Percentiles rank a stretch among this genome's conserved stretches.
Conservation (phyloP, 2,329 filamentous ascomycete species). For the Fusarium praegraminearum region DNA sequence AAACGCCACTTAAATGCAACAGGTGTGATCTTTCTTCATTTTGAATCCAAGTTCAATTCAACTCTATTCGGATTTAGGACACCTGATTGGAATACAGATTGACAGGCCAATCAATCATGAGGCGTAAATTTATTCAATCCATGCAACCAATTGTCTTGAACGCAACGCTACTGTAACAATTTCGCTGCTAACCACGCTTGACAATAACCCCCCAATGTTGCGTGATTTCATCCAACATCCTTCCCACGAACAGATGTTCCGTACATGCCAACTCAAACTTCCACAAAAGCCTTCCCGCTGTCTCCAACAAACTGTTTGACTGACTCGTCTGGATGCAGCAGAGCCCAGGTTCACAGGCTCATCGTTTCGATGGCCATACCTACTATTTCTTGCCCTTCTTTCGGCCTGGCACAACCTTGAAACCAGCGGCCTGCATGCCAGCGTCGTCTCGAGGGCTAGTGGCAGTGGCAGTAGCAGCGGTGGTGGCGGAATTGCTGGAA, state of each 20-base stretch:
- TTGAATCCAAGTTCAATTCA: neutral
- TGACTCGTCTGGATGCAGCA: neutral
- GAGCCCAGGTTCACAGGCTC: slow-evolving; percentile 9
- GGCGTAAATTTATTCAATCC: neutral
- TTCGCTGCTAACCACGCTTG: neutral
- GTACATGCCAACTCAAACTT: neutral
- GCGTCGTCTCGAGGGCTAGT: slow-evolving; percentile 59
- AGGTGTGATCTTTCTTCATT: neutral
- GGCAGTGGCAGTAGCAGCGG: slow-evolving; percentile 26
- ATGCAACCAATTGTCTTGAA: neutral
- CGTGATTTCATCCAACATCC: neutral
- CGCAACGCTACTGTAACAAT: neutral
- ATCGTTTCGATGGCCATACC: slow-evolving; percentile 17
- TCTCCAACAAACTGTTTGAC: neutral
- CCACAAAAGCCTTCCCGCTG: neutral
- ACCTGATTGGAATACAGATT: neutral
- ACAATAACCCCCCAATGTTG: neutral
- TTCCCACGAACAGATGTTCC: neutral
- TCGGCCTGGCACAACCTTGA: slow-evolving; percentile 91
- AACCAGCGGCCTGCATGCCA: slow-evolving; percentile 68
- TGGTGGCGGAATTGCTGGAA: slow-evolving; percentile 50
- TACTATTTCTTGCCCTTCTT: slow-evolving; percentile 87
- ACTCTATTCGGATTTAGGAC: neutral
- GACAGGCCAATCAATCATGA: neutral
- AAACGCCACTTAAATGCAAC: neutral